Conservation (phyloP, 768 basidiomycete species). For the Boletus coccyginus region DNA sequence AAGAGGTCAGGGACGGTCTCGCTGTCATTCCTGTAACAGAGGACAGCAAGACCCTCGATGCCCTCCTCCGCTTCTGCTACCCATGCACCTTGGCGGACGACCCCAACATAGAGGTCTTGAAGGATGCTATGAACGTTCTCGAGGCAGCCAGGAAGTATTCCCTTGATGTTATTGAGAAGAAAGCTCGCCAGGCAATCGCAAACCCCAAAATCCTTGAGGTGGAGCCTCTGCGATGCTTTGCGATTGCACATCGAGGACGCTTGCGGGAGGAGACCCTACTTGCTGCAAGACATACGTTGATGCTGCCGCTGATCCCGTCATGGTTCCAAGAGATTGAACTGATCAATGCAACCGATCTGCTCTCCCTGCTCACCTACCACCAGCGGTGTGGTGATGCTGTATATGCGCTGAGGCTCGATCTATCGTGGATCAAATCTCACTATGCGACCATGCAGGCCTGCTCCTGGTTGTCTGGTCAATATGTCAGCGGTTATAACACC, state of each 20-base stretch:
- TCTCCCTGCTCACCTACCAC: slow-evolving; percentile 23
- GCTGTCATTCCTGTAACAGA: neutral
- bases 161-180: neutral
- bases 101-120: neutral
- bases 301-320: slow-evolving; percentile 19
- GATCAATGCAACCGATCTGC: slow-evolving; percentile 24
- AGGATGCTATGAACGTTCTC: neutral
- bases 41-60: too few relatives aligned
- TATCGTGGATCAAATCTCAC: slow-evolving; percentile 12
- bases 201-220: neutral
- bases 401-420: neutral
- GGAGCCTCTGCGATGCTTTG: neutral
- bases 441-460: slow-evolving; percentile 1
- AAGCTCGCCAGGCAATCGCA: neutral
- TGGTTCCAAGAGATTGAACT: slow-evolving; percentile 26
- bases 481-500: rapidly evolving
- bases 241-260: neutral
- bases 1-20: neutral
- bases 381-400: slow-evolving; percentile 12
- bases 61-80: too few relatives aligned
- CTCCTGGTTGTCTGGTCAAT: neutral
- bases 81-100: neutral
- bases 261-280: neutral
- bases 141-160: neutral
- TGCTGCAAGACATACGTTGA: slow-evolving; percentile 16